Evolutionary conservation across 768 basidiomycete genomes (phyloP).

Genomic region (Nevesoporus exiguus): DNA sequence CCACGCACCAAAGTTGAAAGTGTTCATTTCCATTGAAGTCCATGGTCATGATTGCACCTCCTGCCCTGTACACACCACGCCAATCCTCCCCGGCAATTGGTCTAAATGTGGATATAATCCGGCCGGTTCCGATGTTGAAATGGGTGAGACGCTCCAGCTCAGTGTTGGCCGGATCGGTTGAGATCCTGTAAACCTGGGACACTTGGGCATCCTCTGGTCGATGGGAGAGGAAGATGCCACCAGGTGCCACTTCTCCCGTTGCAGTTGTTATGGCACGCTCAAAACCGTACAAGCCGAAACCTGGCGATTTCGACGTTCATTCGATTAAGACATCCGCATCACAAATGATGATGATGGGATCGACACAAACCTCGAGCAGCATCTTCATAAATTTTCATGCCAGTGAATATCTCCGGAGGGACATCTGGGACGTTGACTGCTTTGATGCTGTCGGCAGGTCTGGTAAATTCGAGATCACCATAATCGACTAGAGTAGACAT

Average conservation of each 20-base stretch:
- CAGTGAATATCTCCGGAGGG: conserved; percentile 33
- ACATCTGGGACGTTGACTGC: conserved; percentile 35
- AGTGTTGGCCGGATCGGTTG: conserved; percentile 22
- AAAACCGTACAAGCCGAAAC: conserved; percentile 28
- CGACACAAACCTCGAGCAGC: conserved; percentile 30
- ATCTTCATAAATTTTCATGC: conserved; percentile 39
- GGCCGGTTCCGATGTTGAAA: conserved; percentile 39
- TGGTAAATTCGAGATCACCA: conserved; percentile 32
- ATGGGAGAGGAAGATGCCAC: conserved; percentile 35
- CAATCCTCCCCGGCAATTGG: conserved; percentile 40
- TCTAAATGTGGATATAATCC: conserved; percentile 32
- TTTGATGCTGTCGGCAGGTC: conserved; percentile 39
- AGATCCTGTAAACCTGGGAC: conserved; percentile 35
- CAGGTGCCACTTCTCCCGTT: conserved; percentile 7
- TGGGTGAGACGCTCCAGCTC: conserved; percentile 37
- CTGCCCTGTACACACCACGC: conserved; percentile 36
- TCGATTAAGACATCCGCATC: not conserved
- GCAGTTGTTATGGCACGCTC: conserved; percentile 19
- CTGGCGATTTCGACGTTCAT: conserved; percentile 10
- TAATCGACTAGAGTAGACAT: conserved; percentile 30
- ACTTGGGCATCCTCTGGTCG: conserved; percentile 40
- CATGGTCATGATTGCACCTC: conserved; percentile 38
- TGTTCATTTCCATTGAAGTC: conserved; percentile 40
- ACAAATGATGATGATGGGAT: not conserved
- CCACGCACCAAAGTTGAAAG: conserved; percentile 39